Base-by-base conservation (phyloP, 2,329 filamentous ascomycete genomes). In the Cytospora leucostoma region DNA sequence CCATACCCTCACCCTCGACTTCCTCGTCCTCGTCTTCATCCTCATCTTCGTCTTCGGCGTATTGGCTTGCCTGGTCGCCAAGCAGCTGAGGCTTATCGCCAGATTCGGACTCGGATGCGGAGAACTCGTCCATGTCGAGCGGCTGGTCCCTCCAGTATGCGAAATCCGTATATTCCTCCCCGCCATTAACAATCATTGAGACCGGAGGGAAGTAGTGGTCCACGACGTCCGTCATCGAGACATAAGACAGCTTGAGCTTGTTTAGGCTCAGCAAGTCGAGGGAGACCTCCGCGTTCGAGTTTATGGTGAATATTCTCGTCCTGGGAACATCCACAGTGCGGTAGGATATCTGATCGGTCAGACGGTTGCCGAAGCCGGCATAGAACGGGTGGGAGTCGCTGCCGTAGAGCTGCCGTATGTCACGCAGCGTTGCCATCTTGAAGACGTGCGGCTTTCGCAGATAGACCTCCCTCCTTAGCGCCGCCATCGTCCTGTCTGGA, bases 141-240 rank as follows among this genome's bases (percentile, higher is more conserved):
- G 93, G 92, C 55, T 84, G 83, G 66, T 96, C 90, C 66, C 96
- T 85, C 95, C 95, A 99, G 78, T 96, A 99, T 63, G 88, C 94
- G 77, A 99, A 99, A 74, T 99, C 95, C 0, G 95, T 99, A 72
- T 91, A 99, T 63, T 96, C 90, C 74, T 98, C 95, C 13, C 93
- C 94, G 21, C 93, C 94, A 52, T 91, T 92, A 19, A 97, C 88
- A 35, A 99, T 82, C 33, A 93, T 88, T 67, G 89, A 92, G 13
- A 96, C 89, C 1, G 96, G 92, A 7, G 95, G 95, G 75, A 99
- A 99, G 79, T 97, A 98, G 76, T 99, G 95, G 74, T 99, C 95
- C 7, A 99, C 92, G 64, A 99, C 89, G 75, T 99, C 96, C 65
- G 92, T 89, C 88, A 99, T 99, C 71, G 92, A 93, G 66, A 97